Base-by-base conservation (phyloP, 1,284 basidiomycete genomes). In the Farysia itapuensis region DNA sequence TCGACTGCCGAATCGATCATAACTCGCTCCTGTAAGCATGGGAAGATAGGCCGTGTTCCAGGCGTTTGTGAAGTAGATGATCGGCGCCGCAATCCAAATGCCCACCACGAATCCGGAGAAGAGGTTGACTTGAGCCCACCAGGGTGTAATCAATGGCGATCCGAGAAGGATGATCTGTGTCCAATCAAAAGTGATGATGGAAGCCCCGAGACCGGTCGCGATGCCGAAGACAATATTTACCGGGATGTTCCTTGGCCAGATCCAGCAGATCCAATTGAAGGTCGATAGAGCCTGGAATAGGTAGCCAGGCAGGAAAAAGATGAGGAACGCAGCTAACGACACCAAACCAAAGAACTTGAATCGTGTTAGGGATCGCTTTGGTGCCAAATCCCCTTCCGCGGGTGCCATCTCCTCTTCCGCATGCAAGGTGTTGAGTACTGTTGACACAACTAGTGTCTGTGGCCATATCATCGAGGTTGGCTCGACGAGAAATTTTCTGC, bases 251-350 rank as follows among this genome's bases (percentile, higher is more conserved):
- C 54, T 35, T 2, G 70, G 71, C 38, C 57, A 64, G 39, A 72
- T 70, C 50, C 63, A 60, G 41, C 64, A 67, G 16, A 69, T 45
- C 71, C 70, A 75, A 35, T 67, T 70, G 50, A 70, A 67, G 20
- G 44, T 37, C 21, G 57, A 64, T 3, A 75, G 49, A 28, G 64
- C 57, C 6, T 61, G 59, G 39, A 72, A 67, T 12, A 75, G 47
- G 35, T 67, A 74, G 22, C 64, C 64, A 2, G 71, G 71, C 32
- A 75, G 49, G 25, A 67, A 67, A 79, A 86, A 93, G 78, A 84
- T 95, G 75, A 94, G 89, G 79, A 91, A 95, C 4, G 71, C 58
- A n/a, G 43, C 16, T 1, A 43, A 15, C 12, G 71, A 64, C 0
- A 43, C 42, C 14, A 63, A 24, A 25, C 41, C 34, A 38, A 72